phyloP scores from a whole-genome alignment of 768 basidiomycete species.

The Mycena sanguinolenta region DNA sequence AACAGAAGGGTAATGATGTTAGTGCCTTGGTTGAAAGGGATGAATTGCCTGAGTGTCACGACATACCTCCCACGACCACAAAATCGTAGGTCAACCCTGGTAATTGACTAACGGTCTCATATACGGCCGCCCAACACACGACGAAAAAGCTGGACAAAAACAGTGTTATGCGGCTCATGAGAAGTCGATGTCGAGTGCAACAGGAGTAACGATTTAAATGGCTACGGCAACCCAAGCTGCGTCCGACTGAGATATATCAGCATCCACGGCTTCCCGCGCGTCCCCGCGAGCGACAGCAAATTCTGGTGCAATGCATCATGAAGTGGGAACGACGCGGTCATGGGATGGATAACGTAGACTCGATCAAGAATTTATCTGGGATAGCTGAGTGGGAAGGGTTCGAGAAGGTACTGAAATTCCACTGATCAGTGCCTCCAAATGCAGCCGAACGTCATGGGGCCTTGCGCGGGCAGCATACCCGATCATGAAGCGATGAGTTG shows the following conservation, averaged over 20 bases:
- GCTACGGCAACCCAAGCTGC: background rate
- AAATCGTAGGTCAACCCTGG: conserved; percentile 23
- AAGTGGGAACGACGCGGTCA: background rate
- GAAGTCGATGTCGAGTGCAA: background rate
- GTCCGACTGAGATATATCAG: background rate
- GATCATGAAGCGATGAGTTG: no score
- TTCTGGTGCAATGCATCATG: no score
- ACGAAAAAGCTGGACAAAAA: conserved; percentile 5
- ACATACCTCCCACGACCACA: conserved; percentile 27
- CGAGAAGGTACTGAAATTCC: background rate
- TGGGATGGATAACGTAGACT: background rate
- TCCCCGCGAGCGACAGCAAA: background rate
- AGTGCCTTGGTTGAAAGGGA: background rate
- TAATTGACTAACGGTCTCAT: conserved; percentile 15
- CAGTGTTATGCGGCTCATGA: conserved; percentile 1
- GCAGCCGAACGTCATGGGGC: background rate
- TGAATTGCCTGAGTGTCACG: background rate
- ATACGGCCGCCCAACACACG: conserved; percentile 11
- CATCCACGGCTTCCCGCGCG: background rate
- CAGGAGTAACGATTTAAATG: background rate
- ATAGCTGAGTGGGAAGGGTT: background rate
- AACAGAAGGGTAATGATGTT: conserved; percentile 5
- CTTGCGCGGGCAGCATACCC: no score
- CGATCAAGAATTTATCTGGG: background rate
- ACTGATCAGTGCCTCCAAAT: background rate